Evolutionary conservation across 2,329 filamentous ascomycete species (phyloP), one percentile per base, ranked within the genome.

Genomic region (Hymenotorrendiella dingleyae): DNA sequence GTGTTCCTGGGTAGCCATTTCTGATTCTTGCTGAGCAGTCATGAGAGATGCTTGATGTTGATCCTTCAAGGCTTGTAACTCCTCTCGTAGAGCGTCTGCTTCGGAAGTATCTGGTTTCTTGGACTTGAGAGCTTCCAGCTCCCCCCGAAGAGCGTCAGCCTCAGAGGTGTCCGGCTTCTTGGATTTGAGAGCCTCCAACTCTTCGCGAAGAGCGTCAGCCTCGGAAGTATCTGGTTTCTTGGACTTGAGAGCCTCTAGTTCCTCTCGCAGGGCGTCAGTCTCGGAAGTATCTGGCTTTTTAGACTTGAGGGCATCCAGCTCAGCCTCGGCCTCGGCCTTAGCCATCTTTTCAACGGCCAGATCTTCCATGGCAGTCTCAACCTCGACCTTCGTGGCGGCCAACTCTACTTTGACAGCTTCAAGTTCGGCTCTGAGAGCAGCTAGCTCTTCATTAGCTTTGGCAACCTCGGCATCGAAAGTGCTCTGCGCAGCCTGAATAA

Each of bases 101-200:
- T 70, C 77, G 69, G 69, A 66, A 2, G 71, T 78, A 56, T 81
- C 76, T 6, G 73, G 66, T 59, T 73, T 79, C 54, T 68, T 68
- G 54, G 67, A 78, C 63, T 69, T 73, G 34, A 67, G 62, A 8
- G 74, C 74, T 45, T 82, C 78, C 12, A 82, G 70, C 52, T 71
- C 58, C 7, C 53, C 54, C 34, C 38, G 28, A 19, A 40, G 38
- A 24, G 38, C 38, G 19, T 40, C 38, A 7, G 38, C 38, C 19
- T 40, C 38, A 8, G 38, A 40, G 2, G 71, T 78, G 56, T 81
- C 76, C 6, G 73, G 66, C 59, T 73, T 79, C 53, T 68, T 68
- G 55, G 67, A 78, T 63, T 69, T 73, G 34, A 67, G 62, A 8
- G 74, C 74, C 46, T 82, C 78, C n/a, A 82, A 71, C 53, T 71